These are phyloP conservation scores for Amanita molliuscula DNA, from an alignment of 768 basidiomycete genomes.

Conservation along the genomic window DNA sequence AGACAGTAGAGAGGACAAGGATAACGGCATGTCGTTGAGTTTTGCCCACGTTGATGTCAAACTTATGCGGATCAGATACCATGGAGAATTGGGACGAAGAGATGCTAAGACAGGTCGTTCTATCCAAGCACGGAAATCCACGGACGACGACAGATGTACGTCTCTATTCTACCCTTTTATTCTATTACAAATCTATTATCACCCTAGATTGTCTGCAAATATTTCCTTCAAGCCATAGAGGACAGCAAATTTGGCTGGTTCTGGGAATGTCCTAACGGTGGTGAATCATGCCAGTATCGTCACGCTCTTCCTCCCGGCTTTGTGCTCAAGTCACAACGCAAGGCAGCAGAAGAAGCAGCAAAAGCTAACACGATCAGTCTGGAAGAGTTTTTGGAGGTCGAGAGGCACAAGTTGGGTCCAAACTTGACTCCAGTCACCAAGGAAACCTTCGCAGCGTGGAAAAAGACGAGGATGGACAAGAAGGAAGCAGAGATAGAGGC, in stretches of 20 bases:
- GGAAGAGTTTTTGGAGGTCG: conserved; percentile 96
- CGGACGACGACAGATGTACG: conserved; percentile 83
- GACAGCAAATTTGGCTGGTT: conserved; percentile 91
- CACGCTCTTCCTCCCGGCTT: conserved; percentile 96
- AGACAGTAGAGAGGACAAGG: conserved; percentile 77
- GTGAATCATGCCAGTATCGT: conserved; percentile 79
- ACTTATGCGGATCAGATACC: conserved; percentile 51
- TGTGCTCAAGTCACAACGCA: conserved; percentile 88
- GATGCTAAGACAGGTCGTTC: conserved; percentile 81
- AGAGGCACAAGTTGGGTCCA: conserved; percentile 91
- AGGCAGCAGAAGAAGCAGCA: conserved; percentile 83
- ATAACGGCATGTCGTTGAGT: conserved; percentile 40
- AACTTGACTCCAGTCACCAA: conserved; percentile 90
- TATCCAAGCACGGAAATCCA: conserved; percentile 83
- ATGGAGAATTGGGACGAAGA: conserved; percentile 99
- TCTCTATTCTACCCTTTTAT: conserved; percentile 5
- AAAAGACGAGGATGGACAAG: conserved; percentile 91
- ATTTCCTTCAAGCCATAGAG: conserved; percentile 95
- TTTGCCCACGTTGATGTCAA: conserved; percentile 1
- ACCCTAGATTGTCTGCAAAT: conserved; percentile 90
- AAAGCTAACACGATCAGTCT: conserved; percentile 84
- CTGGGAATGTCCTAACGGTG: conserved; percentile 87
- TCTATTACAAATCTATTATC: not conserved
- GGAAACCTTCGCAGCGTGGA: conserved; percentile 91
- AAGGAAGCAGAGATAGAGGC: conserved; percentile 86